These are phyloP conservation scores for Fomitopsis serialis DNA, from an alignment of 768 basidiomycete species.

Conservation along the genomic window DNA sequence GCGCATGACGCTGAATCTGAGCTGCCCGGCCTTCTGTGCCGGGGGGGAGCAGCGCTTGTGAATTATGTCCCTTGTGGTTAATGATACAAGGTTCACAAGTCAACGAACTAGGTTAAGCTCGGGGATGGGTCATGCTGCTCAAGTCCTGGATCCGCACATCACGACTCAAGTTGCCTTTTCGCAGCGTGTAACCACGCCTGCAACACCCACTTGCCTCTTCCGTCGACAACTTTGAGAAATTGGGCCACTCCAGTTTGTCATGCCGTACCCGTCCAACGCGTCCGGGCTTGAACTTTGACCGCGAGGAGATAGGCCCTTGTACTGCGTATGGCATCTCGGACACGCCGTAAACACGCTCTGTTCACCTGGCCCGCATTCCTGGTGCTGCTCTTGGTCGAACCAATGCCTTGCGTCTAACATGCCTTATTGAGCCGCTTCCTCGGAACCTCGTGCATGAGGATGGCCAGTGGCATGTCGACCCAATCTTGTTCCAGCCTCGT, in stretches of 20 bases:
- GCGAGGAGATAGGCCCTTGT: slow-evolving; percentile 33
- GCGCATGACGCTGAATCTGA: background rate
- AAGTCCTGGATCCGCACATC: slow-evolving; percentile 8
- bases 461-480: slow-evolving; percentile 6
- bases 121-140: slow-evolving; percentile 16
- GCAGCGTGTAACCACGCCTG: slow-evolving; percentile 17
- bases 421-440: slow-evolving; percentile 41
- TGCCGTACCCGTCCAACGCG: slow-evolving; percentile 19
- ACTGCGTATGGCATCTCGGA: slow-evolving; percentile 50
- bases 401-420: slow-evolving; percentile 47
- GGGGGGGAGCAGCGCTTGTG: background rate
- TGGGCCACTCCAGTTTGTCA: slow-evolving; percentile 17
- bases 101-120: slow-evolving; percentile 20
- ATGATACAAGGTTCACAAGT: slow-evolving; percentile 15
- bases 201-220: slow-evolving; percentile 24
- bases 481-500: slow-evolving; percentile 8
- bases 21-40: background rate
- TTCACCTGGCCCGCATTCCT: slow-evolving; percentile 59
- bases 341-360: slow-evolving; percentile 60
- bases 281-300: slow-evolving; percentile 16
- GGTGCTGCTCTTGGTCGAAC: slow-evolving; percentile 42
- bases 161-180: slow-evolving; percentile 25
- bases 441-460: slow-evolving; percentile 24
- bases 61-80: slow-evolving; percentile 2
- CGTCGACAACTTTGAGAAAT: slow-evolving; percentile 9